phyloP scores from a whole-genome alignment of 2,329 filamentous ascomycete genomes.

The Alternaria triticina region DNA sequence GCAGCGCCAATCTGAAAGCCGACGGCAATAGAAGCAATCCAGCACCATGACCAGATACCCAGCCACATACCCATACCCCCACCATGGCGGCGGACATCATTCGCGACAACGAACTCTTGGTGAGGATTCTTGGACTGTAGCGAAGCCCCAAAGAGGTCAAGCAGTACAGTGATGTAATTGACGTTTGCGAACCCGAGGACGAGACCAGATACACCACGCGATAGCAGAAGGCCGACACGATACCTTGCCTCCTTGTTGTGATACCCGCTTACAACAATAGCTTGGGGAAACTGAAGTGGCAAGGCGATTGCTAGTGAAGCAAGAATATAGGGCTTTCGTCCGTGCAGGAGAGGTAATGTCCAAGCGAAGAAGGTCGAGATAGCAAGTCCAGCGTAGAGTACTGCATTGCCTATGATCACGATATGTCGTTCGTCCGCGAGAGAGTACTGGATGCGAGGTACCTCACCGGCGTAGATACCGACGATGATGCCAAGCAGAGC shows the following conservation, averaged over 20 bases:
- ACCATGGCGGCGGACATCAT: constrained; percentile 75
- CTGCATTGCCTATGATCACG: constrained; percentile 74
- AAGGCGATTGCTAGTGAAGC: constrained; percentile 71
- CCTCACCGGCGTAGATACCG: constrained; percentile 77
- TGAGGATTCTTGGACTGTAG: constrained; percentile 75
- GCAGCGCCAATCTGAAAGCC: constrained; percentile 75
- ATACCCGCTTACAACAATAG: constrained; percentile 63
- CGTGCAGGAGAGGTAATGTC: constrained; percentile 77
- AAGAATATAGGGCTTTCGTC: constrained; percentile 78
- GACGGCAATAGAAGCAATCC: constrained; percentile 72
- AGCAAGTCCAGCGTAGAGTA: constrained; percentile 74
- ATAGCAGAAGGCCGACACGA: constrained; percentile 66
- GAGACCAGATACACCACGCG: constrained; percentile 70
- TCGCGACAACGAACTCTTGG: constrained; percentile 70
- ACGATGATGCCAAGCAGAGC: constrained; percentile 72
- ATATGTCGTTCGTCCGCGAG: constrained; percentile 72
- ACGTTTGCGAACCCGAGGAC: constrained; percentile 77
- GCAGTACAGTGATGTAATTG: constrained; percentile 74
- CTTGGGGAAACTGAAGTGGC: constrained; percentile 78
- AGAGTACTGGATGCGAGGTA: constrained; percentile 80
- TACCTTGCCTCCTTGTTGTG: constrained; percentile 61
- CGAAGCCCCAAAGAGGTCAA: constrained; percentile 78
- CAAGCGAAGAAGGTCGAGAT: constrained; percentile 73
- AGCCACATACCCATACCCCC: constrained; percentile 82
- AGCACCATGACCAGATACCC: constrained; percentile 70